Evolutionary conservation across 1,284 basidiomycete genomes (phyloP), one percentile per base, ranked within the genome.

Genomic region (Xerocomus minutiporus): DNA sequence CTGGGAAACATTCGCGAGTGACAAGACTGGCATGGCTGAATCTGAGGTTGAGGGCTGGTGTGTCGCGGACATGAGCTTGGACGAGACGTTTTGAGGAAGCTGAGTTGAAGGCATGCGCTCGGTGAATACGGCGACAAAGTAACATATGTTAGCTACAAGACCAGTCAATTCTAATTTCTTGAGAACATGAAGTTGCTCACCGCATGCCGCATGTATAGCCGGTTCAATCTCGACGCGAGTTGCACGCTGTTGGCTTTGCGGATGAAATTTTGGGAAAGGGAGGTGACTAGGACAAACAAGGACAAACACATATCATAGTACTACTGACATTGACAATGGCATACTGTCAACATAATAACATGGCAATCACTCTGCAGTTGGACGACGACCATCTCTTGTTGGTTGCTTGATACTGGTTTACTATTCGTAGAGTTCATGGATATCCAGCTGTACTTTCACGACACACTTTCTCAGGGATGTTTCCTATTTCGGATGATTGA

Each of bases 111-210:
- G 68, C 59, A 65, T 69, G 68, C 63, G 69, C 68, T 71, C 64
- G 69, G 57, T 68, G 64, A 57, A 76, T 66, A 67, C 70, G 75
- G 67, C 76, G 79, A 72, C 79, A 79, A 76, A 76, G 70, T 67
- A 73, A 80, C 78, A 81, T 81, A 79, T 74, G 78, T 80, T 73
- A 81, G 69, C 78, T 81, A 53, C 12, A 51, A 38, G 28, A 40
- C 13, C 5, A 32, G 43, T 61, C 23, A 54, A 25, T n/a, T 32
- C 13, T 3, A 12, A 41, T 26, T 15, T 48, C 20, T 41, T 43
- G 15, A 17, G 11, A 15, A 39, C 20, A 31, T 26, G 31, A 29
- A 55, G n/a, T 45, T 45, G 31, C 77, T 59, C 58, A 80, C 79
- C 75, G 68, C 80, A 81, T 81, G 64, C 77, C 78, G 73, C 74